Evolutionary conservation across 495 filamentous ascomycete genomes (phyloP).

Genomic region (Aspergillus leporis): DNA sequence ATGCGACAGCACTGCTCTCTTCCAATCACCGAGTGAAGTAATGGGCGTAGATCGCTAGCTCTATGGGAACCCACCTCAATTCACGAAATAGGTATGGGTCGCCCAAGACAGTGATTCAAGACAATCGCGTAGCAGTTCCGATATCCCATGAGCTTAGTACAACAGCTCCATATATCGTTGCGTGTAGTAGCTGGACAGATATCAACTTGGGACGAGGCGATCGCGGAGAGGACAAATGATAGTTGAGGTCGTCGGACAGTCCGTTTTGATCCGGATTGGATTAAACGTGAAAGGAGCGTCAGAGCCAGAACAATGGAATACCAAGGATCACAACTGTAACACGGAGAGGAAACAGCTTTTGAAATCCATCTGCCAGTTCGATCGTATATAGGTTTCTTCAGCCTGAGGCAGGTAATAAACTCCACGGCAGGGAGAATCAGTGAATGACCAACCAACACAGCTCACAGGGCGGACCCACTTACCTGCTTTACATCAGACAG

Average conservation of each 20-base stretch:
- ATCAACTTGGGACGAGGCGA: background rate
- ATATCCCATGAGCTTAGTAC: slow-evolving; percentile 1
- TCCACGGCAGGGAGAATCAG: slow-evolving; percentile 23
- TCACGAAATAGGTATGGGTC: background rate
- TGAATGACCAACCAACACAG: slow-evolving; percentile 15
- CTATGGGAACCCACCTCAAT: background rate
- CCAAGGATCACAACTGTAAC: slow-evolving; percentile 10
- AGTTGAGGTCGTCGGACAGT: background rate
- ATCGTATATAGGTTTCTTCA: slow-evolving; percentile 16
- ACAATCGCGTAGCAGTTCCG: slow-evolving; percentile 1
- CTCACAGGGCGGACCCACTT: slow-evolving; percentile 15
- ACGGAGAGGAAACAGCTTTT: background rate
- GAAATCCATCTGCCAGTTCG: slow-evolving; percentile 12
- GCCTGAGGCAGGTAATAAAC: slow-evolving; percentile 12
- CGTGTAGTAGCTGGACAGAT: background rate
- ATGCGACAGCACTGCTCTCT: background rate
- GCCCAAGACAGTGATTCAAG: background rate
- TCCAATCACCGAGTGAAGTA: background rate
- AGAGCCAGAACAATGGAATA: slow-evolving; percentile 6
- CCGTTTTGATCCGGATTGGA: background rate
- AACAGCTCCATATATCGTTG: slow-evolving; percentile 11
- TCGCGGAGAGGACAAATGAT: background rate
- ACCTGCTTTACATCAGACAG: slow-evolving; percentile 21
- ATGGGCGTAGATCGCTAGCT: background rate
- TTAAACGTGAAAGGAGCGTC: slow-evolving; percentile 12